Base-by-base conservation (phyloP, 1,139 yeast genomes). In the Hyphopichia fennica region DNA sequence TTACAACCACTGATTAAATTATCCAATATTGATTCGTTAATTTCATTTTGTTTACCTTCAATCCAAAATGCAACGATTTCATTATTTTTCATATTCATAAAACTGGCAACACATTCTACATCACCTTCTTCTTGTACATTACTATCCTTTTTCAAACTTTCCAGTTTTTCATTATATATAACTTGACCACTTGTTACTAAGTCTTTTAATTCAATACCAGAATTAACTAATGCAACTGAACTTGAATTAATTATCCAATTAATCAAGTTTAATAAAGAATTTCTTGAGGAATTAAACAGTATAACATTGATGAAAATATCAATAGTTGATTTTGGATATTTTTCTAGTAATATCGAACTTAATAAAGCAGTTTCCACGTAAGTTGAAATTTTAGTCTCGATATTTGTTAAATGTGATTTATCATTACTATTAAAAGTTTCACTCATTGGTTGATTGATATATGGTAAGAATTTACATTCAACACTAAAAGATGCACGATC, bases 261-360 rank as follows among this genome's bases (percentile, higher is more conserved):
- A 34, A 66, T 58, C 41, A 74, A 60, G 46, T 76, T 69, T 37
- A 75, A 61, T 35, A 77, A 55, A 11, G 67, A 54, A 29, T 64
- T 43, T 6, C 69, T 64, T 11, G 54, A 49, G 13, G 66, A 49
- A 35, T 75, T 74, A 15, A 72, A 61, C 9, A 85, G 72, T 16
- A 89, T 68, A 2, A 89, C 69, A 35, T 86, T 80, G n/a, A 91
- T 72, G 52, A 84, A 85, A 19, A 93, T 73, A 56, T 85, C 95
- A 42, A 93, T 87, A 19, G 91, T 82, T 9, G 96, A 87, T 62
- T 93, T 93, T 5, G 98, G 97, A 59, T 91, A 91, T 46, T 83
- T 81, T 15, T 80, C 80, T 38, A 89, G 69, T 34, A 87, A 63
- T 3, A 93, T 76, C 2, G 84, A 67, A 10, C 88, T 83, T 35